Evolutionary conservation across 352 stramenopile genomes (phyloP).

Genomic region (Blastocystis sp.): DNA sequence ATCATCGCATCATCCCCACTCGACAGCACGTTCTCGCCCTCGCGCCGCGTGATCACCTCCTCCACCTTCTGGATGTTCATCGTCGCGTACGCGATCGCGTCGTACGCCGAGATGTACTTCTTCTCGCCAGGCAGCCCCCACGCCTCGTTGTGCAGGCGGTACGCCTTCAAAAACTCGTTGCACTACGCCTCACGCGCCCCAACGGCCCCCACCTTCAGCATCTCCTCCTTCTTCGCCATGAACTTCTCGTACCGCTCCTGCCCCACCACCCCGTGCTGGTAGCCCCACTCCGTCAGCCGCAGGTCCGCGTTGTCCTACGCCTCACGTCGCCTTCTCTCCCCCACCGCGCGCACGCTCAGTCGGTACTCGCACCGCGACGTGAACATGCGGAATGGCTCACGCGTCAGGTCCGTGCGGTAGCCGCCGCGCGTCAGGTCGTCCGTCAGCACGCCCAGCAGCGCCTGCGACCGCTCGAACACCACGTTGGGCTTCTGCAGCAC

Average conservation of each 20-base stretch:
- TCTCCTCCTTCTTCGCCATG: constrained; percentile 78
- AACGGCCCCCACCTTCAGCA: constrained; percentile 74
- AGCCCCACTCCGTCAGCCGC: constrained; percentile 87
- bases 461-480: constrained; percentile 86
- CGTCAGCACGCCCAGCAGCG: constrained; percentile 95
- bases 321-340: neutral
- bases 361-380: constrained; percentile 90
- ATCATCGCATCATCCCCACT: neutral
- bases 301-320: constrained; percentile 91
- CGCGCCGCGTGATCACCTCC: constrained; percentile 61
- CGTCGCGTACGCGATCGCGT: constrained; percentile 75
- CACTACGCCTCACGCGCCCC: constrained; percentile 51
- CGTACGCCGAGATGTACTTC: constrained; percentile 77
- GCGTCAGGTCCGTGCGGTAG: constrained; percentile 48
- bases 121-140: constrained; percentile 81
- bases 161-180: constrained; percentile 75
- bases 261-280: constrained; percentile 79
- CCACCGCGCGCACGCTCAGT: constrained; percentile 76
- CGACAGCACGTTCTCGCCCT: constrained; percentile 19
- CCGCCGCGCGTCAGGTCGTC: constrained; percentile 88
- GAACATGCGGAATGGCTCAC: constrained; percentile 98
- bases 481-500: constrained; percentile 79
- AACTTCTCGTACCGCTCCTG: constrained; percentile 80
- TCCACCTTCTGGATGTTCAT: constrained; percentile 71
- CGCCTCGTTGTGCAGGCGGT: constrained; percentile 79